Evolutionary conservation across 768 basidiomycete genomes (phyloP).

Genomic region (Boletus fagicola): DNA sequence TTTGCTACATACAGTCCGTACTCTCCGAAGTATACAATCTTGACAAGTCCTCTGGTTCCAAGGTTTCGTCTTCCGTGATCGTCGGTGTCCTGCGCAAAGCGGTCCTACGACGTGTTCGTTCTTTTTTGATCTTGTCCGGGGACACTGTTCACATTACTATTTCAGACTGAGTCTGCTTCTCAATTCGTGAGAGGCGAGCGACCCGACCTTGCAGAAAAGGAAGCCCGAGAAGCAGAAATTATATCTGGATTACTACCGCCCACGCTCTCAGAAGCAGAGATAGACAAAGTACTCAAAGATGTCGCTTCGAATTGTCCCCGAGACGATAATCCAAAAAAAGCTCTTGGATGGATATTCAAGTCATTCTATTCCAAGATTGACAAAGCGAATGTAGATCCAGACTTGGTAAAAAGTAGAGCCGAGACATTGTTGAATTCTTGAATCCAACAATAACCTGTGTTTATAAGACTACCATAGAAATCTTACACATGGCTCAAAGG

Average conservation of each 20-base stretch:
- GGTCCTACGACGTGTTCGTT: conserved; percentile 54
- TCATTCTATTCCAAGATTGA: conserved; percentile 62
- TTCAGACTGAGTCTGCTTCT: conserved; percentile 56
- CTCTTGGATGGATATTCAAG: conserved; percentile 54
- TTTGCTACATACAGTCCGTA: conserved; percentile 46
- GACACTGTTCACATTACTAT: conserved; percentile 8
- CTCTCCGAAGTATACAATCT: conserved; percentile 67
- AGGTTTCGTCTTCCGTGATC: conserved; percentile 48
- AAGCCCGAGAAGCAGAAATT: conserved; percentile 53
- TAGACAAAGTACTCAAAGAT: conserved; percentile 50
- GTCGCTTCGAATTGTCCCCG: conserved; percentile 34
- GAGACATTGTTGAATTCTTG: conserved; percentile 35
- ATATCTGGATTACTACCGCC: conserved; percentile 60
- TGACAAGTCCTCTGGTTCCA: conserved; percentile 53
- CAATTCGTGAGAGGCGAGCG: conserved; percentile 59
- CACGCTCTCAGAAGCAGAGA: conserved; percentile 50
- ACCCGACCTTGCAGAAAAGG: conserved; percentile 62
- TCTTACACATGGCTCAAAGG: background rate
- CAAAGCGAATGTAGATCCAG: conserved; percentile 54
- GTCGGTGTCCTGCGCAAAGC: conserved; percentile 58
- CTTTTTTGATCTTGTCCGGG: background rate
- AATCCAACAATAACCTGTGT: conserved; percentile 1
- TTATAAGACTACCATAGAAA: background rate
- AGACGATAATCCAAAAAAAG: conserved; percentile 22
- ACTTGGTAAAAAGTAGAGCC: conserved; percentile 54